phyloP scores from a whole-genome alignment of 2,329 filamentous ascomycete genomes.

The Penicillium sp. region DNA sequence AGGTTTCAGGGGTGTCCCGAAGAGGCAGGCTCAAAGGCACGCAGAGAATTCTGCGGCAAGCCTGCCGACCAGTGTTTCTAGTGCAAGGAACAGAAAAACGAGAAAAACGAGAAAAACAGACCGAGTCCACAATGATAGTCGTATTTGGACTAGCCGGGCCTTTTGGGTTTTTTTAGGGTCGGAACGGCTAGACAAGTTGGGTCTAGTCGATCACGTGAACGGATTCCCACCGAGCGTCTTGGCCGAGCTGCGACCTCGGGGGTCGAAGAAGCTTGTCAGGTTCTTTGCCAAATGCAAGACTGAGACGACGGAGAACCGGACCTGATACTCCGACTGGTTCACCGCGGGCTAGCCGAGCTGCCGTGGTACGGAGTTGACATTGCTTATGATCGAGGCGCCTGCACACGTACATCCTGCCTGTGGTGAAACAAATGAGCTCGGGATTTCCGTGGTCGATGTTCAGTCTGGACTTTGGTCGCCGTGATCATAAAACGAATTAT shows the following conservation, averaged over 20 bases:
- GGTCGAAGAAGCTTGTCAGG: background rate
- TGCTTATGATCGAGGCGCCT: background rate
- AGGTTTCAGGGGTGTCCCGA: slow-evolving; percentile 1
- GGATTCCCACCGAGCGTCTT: background rate
- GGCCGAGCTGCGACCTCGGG: background rate
- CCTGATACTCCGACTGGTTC: background rate
- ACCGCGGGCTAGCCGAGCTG: background rate
- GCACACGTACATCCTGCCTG: background rate
- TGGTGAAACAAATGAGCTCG: slow-evolving; percentile 2
- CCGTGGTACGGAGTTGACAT: background rate
- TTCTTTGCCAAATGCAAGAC: background rate
- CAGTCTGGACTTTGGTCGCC: background rate
- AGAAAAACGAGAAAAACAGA: background rate
- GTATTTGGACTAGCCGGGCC: background rate
- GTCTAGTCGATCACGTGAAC: background rate
- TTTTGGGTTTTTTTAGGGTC: background rate
- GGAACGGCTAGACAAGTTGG: background rate
- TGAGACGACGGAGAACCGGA: background rate
- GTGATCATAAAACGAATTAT: background rate
- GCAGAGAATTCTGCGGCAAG: background rate
- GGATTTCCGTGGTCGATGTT: background rate
- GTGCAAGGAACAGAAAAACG: background rate
- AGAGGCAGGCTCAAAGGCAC: background rate
- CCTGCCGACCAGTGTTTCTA: background rate
- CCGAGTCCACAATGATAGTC: background rate